Conservation (phyloP, 805 yeast species). For the Millerozyma miso region DNA sequence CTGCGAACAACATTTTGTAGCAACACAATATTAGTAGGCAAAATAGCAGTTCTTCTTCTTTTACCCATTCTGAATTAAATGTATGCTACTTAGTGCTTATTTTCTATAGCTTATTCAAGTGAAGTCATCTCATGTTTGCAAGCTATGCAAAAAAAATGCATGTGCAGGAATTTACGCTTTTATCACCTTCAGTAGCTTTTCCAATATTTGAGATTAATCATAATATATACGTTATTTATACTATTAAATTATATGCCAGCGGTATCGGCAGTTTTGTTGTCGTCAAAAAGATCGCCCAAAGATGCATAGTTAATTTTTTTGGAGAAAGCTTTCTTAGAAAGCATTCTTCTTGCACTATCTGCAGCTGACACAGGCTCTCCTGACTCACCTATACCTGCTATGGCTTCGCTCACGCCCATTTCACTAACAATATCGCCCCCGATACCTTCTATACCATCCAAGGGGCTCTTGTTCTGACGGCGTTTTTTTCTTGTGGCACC, state of each 20-base stretch:
- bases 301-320: conserved; percentile 89
- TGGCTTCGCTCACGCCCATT: conserved; percentile 27
- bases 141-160: neutral
- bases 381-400: conserved; percentile 38
- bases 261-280: conserved; percentile 4
- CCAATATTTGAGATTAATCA: neutral
- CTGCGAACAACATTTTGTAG: conserved; percentile 89
- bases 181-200: no score
- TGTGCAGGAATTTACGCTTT: neutral
- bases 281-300: conserved; percentile 48
- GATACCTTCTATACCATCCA: conserved; percentile 13
- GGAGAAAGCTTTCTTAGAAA: conserved; percentile 72
- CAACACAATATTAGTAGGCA: conserved; percentile 88
- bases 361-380: conserved; percentile 57
- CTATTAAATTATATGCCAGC: conserved; percentile 4
- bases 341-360: conserved; percentile 73
- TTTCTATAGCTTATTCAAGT: neutral
- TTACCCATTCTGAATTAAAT: conserved; percentile 59
- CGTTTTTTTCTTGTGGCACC: conserved; percentile 43
- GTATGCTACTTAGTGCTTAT: neutral
- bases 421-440: conserved; percentile 20
- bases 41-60: conserved; percentile 84
- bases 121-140: neutral
- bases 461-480: conserved; percentile 17
- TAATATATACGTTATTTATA: neutral